Conservation (phyloP, 2,329 filamentous ascomycete genomes). For the Diaporthe velutina region DNA sequence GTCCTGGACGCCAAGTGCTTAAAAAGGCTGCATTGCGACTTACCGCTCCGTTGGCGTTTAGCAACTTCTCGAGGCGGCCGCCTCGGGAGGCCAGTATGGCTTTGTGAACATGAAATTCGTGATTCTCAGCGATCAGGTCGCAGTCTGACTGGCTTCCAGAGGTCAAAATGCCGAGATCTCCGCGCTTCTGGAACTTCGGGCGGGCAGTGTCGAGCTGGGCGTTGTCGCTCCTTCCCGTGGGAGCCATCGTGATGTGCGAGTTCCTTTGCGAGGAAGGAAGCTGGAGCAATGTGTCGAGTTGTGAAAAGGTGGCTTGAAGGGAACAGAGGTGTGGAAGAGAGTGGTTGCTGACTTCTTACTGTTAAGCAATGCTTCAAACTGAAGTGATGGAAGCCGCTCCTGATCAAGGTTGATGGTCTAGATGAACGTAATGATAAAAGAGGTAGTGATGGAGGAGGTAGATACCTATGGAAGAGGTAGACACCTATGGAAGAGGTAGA, state of each 20-base stretch:
- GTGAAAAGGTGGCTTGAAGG: not conserved
- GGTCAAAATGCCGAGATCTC: not conserved
- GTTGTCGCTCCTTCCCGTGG: not conserved
- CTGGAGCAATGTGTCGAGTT: not conserved
- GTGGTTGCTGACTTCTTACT: no score
- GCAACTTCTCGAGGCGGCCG: not conserved
- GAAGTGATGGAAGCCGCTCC: no score
- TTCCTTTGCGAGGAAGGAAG: no score
- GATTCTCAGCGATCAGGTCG: not conserved
- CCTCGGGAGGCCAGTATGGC: not conserved
- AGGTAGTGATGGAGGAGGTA: no score
- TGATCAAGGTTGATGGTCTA: no score
- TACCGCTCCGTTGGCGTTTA: not conserved
- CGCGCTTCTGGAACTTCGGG: not conserved
- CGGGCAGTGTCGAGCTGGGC: not conserved
- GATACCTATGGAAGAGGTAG: no score
- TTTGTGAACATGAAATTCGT: not conserved
- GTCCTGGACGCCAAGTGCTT: no score
- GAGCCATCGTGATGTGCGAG: not conserved
- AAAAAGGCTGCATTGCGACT: accelerated
- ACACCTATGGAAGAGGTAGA: no score
- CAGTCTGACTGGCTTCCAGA: not conserved
- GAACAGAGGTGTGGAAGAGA: no score
- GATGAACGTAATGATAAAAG: no score
- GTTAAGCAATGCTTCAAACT: no score